phyloP scores from a whole-genome alignment of 331 rosid species.

The Saraca asoca region DNA sequence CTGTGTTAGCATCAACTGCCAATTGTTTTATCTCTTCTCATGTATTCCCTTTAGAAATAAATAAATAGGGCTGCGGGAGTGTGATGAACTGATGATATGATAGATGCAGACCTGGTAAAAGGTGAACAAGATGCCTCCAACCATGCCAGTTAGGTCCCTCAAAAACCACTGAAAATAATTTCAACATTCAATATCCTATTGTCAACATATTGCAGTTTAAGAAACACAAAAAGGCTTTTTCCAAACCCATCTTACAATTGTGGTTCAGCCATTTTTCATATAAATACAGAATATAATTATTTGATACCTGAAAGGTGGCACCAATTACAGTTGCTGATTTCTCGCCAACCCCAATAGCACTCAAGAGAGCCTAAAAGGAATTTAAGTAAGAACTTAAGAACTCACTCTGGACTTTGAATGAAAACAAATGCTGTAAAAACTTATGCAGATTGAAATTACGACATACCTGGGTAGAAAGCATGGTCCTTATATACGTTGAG shows the following conservation, averaged over 20 bases:
- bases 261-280: slow-evolving; percentile 15
- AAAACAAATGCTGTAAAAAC: neutral
- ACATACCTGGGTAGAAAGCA: slow-evolving; percentile 97
- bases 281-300: slow-evolving; percentile 25
- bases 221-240: slow-evolving; percentile 34
- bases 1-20: neutral
- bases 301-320: slow-evolving; percentile 91
- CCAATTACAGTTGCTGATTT: slow-evolving; percentile 94
- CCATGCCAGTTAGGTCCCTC: slow-evolving; percentile 97
- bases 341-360: slow-evolving; percentile 98
- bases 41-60: slow-evolving; percentile 15
- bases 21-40: slow-evolving; percentile 9
- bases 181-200: slow-evolving; percentile 32
- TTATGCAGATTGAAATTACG: neutral
- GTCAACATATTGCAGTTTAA: slow-evolving; percentile 33
- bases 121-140: slow-evolving; percentile 96
- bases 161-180: slow-evolving; percentile 87
- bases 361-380: slow-evolving; percentile 71
- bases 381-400: slow-evolving; percentile 26
- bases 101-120: slow-evolving; percentile 76
- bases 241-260: slow-evolving; percentile 7
- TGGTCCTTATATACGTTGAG: slow-evolving; percentile 90
- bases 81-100: neutral
- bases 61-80: neutral
- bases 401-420: neutral